Evolutionary conservation across 2,329 filamentous ascomycete genomes (phyloP).

Genomic region (Claviceps sp.): DNA sequence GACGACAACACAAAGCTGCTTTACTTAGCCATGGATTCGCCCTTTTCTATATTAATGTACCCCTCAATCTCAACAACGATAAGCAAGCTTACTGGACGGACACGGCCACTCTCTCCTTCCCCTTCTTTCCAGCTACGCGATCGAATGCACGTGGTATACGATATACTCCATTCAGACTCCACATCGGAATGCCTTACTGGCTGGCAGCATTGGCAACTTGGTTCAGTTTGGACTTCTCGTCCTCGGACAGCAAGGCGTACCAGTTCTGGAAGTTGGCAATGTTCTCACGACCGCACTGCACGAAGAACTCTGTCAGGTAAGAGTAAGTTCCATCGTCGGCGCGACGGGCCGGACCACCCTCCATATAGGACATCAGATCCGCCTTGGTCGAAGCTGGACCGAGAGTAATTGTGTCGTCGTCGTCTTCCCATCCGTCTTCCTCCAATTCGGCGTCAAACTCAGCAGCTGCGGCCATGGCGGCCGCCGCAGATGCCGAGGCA

Average conservation of each 20-base stretch:
- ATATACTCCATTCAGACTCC: not conserved
- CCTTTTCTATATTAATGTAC: no score
- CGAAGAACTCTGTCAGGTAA: constrained; percentile 74
- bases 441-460: constrained; percentile 52
- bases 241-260: constrained; percentile 40
- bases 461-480: constrained; percentile 44
- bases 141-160: no score
- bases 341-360: constrained; percentile 45
- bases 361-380: constrained; percentile 69
- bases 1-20: no score
- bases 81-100: no score
- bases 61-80: no score
- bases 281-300: constrained; percentile 42
- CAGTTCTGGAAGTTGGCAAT: constrained; percentile 41
- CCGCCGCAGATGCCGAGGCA: constrained; percentile 46
- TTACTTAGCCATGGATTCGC: no score
- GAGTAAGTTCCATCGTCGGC: constrained; percentile 83
- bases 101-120: not conserved
- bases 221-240: constrained; percentile 43
- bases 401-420: constrained; percentile 65
- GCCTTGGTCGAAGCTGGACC: constrained; percentile 52
- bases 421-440: constrained; percentile 82
- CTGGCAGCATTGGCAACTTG: constrained; percentile 27
- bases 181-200: not conserved
- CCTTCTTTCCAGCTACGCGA: not conserved